Conservation (phyloP, 2,329 filamentous ascomycete genomes). For the Phoma sp. region DNA sequence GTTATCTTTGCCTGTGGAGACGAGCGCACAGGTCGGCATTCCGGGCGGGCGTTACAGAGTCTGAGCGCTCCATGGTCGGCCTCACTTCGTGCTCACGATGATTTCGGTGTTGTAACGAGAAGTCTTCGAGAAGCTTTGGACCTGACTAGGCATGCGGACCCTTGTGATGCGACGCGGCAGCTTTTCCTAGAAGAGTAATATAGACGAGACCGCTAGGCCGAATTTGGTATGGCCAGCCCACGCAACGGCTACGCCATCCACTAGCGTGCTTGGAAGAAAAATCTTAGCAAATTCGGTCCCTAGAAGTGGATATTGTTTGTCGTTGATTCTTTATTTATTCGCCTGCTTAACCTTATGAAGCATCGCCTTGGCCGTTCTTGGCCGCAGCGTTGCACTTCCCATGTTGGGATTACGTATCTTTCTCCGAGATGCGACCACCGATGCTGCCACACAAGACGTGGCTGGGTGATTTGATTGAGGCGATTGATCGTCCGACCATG, state of each 20-base stretch:
- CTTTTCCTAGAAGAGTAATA: not conserved
- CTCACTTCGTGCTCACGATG: conserved; percentile 14
- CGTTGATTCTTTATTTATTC: conserved; percentile 18
- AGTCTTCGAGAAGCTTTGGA: conserved; percentile 11
- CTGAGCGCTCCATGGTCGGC: conserved; percentile 16
- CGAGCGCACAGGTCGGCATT: conserved; percentile 15
- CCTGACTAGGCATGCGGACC: conserved; percentile 17
- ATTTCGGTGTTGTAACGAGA: conserved; percentile 19
- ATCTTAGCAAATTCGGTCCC: conserved; percentile 7
- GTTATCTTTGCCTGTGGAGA: conserved; percentile 19
- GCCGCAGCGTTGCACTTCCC: conserved; percentile 9
- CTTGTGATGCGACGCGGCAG: conserved; percentile 14
- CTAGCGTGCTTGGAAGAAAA: conserved; percentile 14
- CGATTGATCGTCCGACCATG: conserved; percentile 4
- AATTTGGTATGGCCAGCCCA: not conserved
- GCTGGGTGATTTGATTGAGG: conserved; percentile 6
- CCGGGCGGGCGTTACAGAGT: not conserved
- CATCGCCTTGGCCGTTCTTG: conserved; percentile 18
- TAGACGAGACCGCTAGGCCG: not conserved
- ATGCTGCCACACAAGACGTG: conserved; percentile 10
- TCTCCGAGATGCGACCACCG: conserved; percentile 15
- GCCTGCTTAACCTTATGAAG: conserved; percentile 13
- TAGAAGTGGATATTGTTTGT: conserved; percentile 19
- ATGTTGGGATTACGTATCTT: conserved; percentile 16
- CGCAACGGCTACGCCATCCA: conserved; percentile 1